A percentile compares a stretch with the other conserved stretches of the same genome.
These are phyloP conservation scores for Coemansia guatemalensis DNA, from an alignment of 192 early-diverging fungal genomes.

Conservation along the genomic window DNA sequence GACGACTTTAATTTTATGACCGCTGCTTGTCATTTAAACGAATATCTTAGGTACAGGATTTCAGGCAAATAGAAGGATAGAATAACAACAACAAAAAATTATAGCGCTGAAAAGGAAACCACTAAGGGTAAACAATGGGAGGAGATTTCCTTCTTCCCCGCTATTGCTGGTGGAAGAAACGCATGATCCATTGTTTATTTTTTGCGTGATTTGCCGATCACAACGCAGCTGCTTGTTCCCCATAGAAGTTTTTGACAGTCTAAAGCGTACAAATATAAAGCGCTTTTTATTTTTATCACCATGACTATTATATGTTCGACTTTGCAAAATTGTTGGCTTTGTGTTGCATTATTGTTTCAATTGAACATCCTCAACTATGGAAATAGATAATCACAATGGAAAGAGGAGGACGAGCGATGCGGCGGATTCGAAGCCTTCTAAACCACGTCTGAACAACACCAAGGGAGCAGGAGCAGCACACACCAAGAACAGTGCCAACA, in stretches of 20 bases:
- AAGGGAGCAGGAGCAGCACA: neutral
- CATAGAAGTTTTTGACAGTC: neutral
- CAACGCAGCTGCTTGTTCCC: neutral
- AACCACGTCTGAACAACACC: slow-evolving; percentile 10
- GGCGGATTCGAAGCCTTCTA: neutral
- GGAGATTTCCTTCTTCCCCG: slow-evolving; percentile 16
- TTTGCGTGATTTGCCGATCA: slow-evolving; percentile 3
- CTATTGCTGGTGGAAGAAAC: neutral
- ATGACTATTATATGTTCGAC: no score
- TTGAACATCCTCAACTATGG: neutral
- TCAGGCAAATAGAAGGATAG: slow-evolving; percentile 4
- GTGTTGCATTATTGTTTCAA: neutral
- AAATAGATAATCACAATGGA: neutral
- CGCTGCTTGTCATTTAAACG: slow-evolving; percentile 19
- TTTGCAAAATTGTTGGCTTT: neutral
- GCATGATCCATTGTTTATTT: slow-evolving; percentile 8
- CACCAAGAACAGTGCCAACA: neutral
- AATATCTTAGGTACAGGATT: neutral
- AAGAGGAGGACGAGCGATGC: slow-evolving; percentile 12
- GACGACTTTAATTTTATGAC: slow-evolving; percentile 59
- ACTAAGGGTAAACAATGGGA: slow-evolving; percentile 28
- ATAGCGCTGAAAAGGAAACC: neutral
- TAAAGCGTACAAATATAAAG: neutral
- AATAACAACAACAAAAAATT: neutral
- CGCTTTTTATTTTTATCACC: neutral